Evolutionary conservation across 805 yeast genomes (phyloP), one percentile per base, ranked within the genome.

Genomic region (Candida methanosorbosa): DNA sequence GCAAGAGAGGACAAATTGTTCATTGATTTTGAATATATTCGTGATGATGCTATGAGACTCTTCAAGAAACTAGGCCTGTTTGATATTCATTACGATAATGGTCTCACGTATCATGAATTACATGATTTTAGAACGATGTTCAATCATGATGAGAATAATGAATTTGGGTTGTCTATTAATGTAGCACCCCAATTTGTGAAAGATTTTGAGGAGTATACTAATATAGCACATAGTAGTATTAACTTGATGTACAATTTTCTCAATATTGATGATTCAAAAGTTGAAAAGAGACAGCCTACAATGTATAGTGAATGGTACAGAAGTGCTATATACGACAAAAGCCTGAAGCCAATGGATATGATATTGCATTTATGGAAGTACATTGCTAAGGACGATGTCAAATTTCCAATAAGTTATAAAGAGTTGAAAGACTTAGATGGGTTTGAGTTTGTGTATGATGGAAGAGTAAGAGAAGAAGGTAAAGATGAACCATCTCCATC

Each of bases 231-330:
- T 6, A 13, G 33, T 11, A 29, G 39, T n/a, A 39, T 42, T 11
- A 37, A 40, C 5, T 18, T 31, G 18, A 9, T 45, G 4, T 27
- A 37, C 25, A 29, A 33, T 15, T 11, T 40, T 11, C 18, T 46
- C 15, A 35, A 33, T 12, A 19, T 38, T 8, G 29, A 29, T 15
- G 15, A 21, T 8, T 16, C 12, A 9, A 37, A 37, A 4, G 31
- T n/a, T 2, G 28, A 27, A 3, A 13, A 26, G 17, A 11, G 15
- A 11, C 21, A 18, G 4, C 49, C 52, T 13, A 43, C 40, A 12
- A 51, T 51, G 35, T 45, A 45, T 21, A 32, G 38, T 14, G 57
- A 56, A 34, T 56, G 61, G 61, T 54, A 40, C 36, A 38, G 44
- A 17, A 40, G 40, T 17, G 39, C 38, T 21, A 19, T 34, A 11